Evolutionary conservation across 2,329 filamentous ascomycete species (phyloP).

Genomic region (Furcasterigmium furcatum): DNA sequence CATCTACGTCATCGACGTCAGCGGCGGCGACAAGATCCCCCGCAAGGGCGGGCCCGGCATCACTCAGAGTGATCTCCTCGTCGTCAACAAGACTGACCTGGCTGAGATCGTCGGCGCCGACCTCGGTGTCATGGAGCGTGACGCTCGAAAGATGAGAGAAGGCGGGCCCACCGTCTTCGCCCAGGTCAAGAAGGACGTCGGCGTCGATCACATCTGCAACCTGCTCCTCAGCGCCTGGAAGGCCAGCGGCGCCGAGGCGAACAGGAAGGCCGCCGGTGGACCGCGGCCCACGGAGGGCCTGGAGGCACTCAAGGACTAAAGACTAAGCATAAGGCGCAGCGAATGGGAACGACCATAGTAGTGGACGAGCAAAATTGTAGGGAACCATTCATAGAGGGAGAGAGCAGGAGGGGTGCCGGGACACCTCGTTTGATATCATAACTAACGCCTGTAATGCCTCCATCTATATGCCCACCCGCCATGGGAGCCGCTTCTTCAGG

Average conservation of each 20-base stretch:
- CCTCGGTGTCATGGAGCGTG: constrained; percentile 88
- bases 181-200: constrained; percentile 90
- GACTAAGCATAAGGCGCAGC: constrained; percentile 5
- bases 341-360: no score
- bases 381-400: background rate
- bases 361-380: constrained; percentile 2
- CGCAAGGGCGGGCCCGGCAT: constrained; percentile 95
- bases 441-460: constrained; percentile 14
- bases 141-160: constrained; percentile 91
- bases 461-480: constrained; percentile 13
- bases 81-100: constrained; percentile 97
- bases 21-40: constrained; percentile 93
- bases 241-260: constrained; percentile 74
- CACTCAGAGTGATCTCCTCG: constrained; percentile 87
- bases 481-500: background rate
- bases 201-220: constrained; percentile 81
- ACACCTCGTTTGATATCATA: background rate
- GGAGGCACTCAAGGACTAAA: constrained; percentile 33
- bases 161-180: constrained; percentile 94
- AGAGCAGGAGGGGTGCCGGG: background rate
- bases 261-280: constrained; percentile 50
- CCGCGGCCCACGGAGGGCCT: constrained; percentile 55
- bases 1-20: constrained; percentile 97
- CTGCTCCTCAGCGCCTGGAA: constrained; percentile 91
- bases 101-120: constrained; percentile 90